phyloP scores from a whole-genome alignment of 140 eudicot genomes.

The Flaveria floridana region DNA sequence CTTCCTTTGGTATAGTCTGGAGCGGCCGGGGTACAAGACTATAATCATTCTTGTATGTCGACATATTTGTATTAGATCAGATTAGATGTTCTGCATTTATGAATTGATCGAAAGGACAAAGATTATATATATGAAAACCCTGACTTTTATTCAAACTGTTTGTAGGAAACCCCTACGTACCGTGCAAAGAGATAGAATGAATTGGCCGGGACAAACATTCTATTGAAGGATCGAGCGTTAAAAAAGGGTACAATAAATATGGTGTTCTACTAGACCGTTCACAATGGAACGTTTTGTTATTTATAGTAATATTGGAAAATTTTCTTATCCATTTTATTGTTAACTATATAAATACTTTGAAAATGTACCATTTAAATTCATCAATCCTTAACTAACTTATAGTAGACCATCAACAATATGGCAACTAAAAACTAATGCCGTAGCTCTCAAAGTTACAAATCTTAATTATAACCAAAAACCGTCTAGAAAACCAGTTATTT shows the following conservation, averaged over 20 bases:
- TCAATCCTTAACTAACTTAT: neutral
- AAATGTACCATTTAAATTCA: neutral
- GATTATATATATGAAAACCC: conserved; percentile 10
- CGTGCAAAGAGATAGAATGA: neutral
- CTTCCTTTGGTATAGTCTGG: conserved; percentile 23
- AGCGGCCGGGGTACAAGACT: conserved; percentile 24
- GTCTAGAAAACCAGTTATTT: too few species aligned
- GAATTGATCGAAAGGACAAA: neutral
- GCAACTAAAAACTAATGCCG: too few species aligned
- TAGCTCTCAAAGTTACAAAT: too few species aligned
- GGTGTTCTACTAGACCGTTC: conserved; percentile 10
- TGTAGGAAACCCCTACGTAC: conserved; percentile 10
- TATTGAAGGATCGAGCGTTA: conserved; percentile 31
- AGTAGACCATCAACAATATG: too few species aligned
- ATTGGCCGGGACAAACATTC: neutral
- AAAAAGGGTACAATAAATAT: conserved; percentile 20
- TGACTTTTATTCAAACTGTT: conserved; percentile 9
- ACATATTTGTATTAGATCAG: neutral
- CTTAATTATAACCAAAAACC: too few species aligned
- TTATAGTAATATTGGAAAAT: neutral
- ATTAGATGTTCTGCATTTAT: conserved; percentile 10
- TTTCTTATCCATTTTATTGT: conserved; percentile 16
- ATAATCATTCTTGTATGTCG: conserved; percentile 16
- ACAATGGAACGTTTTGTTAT: neutral
- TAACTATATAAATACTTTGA: neutral